Conservation (phyloP, 768 basidiomycete species). For the Mycena pura region DNA sequence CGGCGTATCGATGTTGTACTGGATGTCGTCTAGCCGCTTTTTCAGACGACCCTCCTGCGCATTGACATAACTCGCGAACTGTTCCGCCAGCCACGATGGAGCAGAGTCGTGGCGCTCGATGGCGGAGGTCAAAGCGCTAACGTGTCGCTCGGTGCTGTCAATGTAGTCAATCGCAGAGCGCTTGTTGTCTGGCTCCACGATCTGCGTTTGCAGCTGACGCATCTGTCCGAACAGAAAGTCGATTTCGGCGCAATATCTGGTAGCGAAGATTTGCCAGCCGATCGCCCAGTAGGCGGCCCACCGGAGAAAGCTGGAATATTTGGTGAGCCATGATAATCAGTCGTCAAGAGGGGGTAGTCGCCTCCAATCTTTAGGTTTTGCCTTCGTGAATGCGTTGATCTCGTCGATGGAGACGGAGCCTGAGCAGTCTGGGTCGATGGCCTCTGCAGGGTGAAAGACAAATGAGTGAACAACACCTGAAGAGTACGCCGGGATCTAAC, state of each 20-base stretch:
- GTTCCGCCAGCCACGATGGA: background rate
- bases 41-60: background rate
- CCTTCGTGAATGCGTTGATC: conserved; percentile 37
- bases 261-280: conserved; percentile 20
- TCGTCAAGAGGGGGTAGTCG: conserved; percentile 2
- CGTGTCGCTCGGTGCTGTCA: background rate
- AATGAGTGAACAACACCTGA: background rate
- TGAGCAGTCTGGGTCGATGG: conserved; percentile 41
- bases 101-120: background rate
- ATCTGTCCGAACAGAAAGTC: background rate
- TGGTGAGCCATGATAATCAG: background rate
- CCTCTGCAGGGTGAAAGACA: conserved; percentile 37
- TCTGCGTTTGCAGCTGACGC: background rate
- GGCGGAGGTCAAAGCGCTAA: background rate
- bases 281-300: conserved; percentile 42
- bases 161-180: background rate
- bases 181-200: background rate
- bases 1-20: background rate
- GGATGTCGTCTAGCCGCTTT: background rate
- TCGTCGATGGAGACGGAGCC: conserved; percentile 41
- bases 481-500: background rate
- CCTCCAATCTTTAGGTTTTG: conserved; percentile 38
- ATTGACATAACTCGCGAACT: background rate
- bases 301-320: conserved; percentile 33
- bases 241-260: background rate